These are phyloP conservation scores for Bruguiera sexangula DNA, from an alignment of 345 rosid genomes.

Conservation along the genomic window DNA sequence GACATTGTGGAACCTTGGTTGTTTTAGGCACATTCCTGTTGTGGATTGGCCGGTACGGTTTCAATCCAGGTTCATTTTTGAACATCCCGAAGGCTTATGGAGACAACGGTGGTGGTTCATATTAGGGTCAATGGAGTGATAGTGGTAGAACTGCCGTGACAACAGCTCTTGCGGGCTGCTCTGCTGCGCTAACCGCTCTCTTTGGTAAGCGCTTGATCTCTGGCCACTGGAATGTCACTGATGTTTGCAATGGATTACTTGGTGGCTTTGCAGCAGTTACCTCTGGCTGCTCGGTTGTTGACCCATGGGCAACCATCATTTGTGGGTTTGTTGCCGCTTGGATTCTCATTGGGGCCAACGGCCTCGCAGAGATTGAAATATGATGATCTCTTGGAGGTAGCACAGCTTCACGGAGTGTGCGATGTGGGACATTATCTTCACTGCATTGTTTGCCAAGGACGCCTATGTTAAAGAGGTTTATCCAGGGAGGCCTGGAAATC, in stretches of 20 bases:
- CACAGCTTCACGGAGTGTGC: conserved; percentile 47
- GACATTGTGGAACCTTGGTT: conserved; percentile 41
- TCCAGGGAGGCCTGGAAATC: conserved; percentile 30
- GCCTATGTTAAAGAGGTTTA: conserved; percentile 27
- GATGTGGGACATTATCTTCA: conserved; percentile 43
- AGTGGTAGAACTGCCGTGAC: conserved; percentile 46
- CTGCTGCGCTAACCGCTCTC: conserved; percentile 41
- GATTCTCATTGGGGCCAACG: conserved; percentile 40
- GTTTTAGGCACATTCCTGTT: conserved; percentile 42
- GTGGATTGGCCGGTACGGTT: conserved; percentile 48
- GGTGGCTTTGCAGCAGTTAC: conserved; percentile 51
- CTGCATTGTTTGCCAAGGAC: conserved; percentile 34
- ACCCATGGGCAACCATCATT: conserved; percentile 40
- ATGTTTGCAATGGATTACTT: conserved; percentile 42
- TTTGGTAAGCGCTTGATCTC: conserved; percentile 28
- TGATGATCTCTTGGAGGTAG: conserved; percentile 48
- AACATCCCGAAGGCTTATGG: conserved; percentile 31
- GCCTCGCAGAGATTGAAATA: conserved; percentile 28
- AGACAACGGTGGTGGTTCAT: conserved; percentile 14
- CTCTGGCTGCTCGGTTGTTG: conserved; percentile 39
- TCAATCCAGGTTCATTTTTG: conserved; percentile 45
- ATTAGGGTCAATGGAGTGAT: conserved; percentile 45
- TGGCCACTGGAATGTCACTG: conserved; percentile 41
- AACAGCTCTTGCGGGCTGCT: conserved; percentile 40
- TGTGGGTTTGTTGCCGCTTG: conserved; percentile 46